Evolutionary conservation across 2,329 filamentous ascomycete genomes (phyloP).

Genomic region (Beauveria pseudobassiana): DNA sequence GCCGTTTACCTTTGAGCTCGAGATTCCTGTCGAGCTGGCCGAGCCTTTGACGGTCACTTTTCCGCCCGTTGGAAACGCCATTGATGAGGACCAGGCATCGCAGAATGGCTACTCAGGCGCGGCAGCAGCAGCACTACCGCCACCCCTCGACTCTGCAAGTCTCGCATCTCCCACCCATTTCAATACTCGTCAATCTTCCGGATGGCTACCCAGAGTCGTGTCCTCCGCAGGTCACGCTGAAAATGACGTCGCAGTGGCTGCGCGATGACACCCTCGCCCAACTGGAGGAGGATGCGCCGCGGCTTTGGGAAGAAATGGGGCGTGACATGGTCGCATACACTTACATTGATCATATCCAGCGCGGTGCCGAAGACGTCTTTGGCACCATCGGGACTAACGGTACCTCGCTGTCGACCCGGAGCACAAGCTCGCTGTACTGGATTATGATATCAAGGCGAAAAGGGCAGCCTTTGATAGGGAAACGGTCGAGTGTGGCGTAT

Average conservation of each 20-base stretch:
- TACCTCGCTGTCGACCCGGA: constrained; percentile 45
- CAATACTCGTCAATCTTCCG: constrained; percentile 46
- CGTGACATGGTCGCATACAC: constrained; percentile 51
- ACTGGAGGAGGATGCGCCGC: constrained; percentile 42
- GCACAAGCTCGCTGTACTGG: constrained; percentile 64
- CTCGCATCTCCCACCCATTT: constrained; percentile 51
- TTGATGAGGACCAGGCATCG: constrained; percentile 9
- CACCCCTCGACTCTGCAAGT: constrained; percentile 39
- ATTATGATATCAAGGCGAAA: constrained; percentile 70
- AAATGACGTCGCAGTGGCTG: constrained; percentile 52
- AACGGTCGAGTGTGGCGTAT: constrained; percentile 84
- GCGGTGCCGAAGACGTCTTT: constrained; percentile 52
- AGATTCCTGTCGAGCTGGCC: constrained; percentile 49
- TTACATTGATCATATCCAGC: constrained; percentile 57
- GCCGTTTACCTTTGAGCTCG: constrained; percentile 44
- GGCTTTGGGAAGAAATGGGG: constrained; percentile 56
- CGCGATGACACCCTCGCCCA: constrained; percentile 36
- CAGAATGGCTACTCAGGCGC: neutral
- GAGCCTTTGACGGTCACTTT: constrained; percentile 51
- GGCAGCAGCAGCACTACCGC: constrained; percentile 12
- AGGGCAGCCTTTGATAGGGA: constrained; percentile 70
- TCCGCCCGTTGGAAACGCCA: constrained; percentile 31
- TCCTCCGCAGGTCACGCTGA: constrained; percentile 44
- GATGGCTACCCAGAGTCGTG: constrained; percentile 47
- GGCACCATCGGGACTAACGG: constrained; percentile 43